phyloP scores from a whole-genome alignment of 169 alveolate species.

The Theileria parva region DNA sequence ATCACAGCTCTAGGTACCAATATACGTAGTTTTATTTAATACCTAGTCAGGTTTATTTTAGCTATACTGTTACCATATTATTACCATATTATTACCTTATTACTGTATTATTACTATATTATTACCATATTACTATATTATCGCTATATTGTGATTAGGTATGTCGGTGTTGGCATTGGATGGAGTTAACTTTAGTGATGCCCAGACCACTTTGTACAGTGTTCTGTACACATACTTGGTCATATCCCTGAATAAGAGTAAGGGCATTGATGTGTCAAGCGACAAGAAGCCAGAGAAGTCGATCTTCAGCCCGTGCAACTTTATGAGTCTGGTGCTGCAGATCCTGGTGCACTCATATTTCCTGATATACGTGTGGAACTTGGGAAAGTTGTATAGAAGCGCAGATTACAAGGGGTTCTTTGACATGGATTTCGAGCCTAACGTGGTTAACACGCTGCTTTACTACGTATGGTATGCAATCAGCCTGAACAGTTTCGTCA shows the following conservation, averaged over 20 bases:
- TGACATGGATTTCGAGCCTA: slow-evolving; percentile 85
- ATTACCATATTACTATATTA: no score
- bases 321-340: slow-evolving; percentile 73
- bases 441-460: slow-evolving; percentile 83
- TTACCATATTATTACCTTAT: no score
- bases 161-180: slow-evolving; percentile 92
- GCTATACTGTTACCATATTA: not conserved
- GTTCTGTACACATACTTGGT: slow-evolving; percentile 73
- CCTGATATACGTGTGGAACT: slow-evolving; percentile 77
- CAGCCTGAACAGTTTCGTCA: slow-evolving; percentile 79
- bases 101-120: not conserved
- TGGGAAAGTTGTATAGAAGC: slow-evolving; percentile 66
- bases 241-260: slow-evolving; percentile 69
- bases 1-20: slow-evolving; percentile 86
- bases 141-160: slow-evolving; percentile 8
- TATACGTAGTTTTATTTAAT: no score
- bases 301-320: slow-evolving; percentile 63
- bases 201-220: slow-evolving; percentile 89
- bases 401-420: slow-evolving; percentile 67
- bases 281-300: slow-evolving; percentile 70
- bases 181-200: slow-evolving; percentile 97
- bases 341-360: slow-evolving; percentile 74
- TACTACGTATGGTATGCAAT: slow-evolving; percentile 78
- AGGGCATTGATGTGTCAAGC: slow-evolving; percentile 63
- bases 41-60: no score